Evolutionary conservation across 495 filamentous ascomycete genomes (phyloP).

Genomic region (Penicillium samsonianum): DNA sequence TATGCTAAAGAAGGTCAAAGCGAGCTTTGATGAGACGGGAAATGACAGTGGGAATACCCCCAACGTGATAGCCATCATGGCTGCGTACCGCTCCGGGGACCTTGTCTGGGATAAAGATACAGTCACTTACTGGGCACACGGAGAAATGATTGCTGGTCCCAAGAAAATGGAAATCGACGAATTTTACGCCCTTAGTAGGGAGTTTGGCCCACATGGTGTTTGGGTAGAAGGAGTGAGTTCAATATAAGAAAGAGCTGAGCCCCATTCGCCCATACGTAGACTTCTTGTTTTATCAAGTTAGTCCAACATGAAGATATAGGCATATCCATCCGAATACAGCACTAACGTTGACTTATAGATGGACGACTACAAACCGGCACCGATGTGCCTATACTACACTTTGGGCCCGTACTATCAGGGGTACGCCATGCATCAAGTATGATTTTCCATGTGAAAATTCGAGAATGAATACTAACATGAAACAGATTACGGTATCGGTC

Average conservation of each 20-base stretch:
- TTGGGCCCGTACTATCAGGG: fast-evolving
- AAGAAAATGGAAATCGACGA: background rate
- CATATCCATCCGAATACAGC: background rate
- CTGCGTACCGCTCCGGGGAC: background rate
- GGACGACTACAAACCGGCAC: background rate
- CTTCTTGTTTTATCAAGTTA: background rate
- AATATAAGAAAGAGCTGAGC: background rate
- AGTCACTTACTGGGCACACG: slow-evolving; percentile 1
- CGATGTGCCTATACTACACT: background rate
- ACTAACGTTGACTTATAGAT: background rate
- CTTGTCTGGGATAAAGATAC: background rate
- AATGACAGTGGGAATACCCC: background rate
- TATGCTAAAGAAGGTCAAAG: background rate
- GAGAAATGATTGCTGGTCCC: background rate
- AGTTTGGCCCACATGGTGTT: background rate
- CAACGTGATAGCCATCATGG: background rate
- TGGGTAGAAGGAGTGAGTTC: slow-evolving; percentile 7
- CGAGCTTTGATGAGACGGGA: background rate
- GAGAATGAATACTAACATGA: background rate
- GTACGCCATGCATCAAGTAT: background rate
- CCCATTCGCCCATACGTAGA: background rate
- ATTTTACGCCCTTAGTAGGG: background rate
- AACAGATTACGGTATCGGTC: background rate
- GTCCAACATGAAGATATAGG: background rate
- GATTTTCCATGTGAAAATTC: background rate